Conservation (phyloP, 148 eudicot genomes). For the Spergularia bocconei region DNA sequence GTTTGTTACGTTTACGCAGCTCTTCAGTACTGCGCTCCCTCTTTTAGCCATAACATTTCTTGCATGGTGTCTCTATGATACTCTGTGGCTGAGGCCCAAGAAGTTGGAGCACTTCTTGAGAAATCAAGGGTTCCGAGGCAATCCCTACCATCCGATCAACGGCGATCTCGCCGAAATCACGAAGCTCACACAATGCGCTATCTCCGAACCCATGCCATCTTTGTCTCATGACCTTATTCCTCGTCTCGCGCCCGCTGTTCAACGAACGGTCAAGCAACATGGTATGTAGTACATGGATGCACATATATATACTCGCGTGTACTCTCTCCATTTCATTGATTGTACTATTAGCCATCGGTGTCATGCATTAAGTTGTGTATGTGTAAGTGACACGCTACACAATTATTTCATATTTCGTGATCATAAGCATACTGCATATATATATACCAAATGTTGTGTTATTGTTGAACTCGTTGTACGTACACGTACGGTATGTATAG, state of each 20-base stretch:
- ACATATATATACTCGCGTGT: background rate
- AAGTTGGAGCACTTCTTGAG: slow-evolving; percentile 15
- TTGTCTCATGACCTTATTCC: slow-evolving; percentile 19
- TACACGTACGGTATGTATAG: background rate
- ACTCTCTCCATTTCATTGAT: background rate
- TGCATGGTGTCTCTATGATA: background rate
- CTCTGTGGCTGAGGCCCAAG: slow-evolving; percentile 20
- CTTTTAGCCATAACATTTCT: background rate
- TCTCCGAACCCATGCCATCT: slow-evolving; percentile 12
- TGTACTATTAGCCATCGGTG: too few relatives aligned
- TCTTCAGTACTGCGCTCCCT: background rate
- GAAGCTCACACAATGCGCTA: background rate
- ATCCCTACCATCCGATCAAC: slow-evolving; percentile 10
- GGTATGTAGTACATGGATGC: background rate
- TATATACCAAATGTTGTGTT: background rate
- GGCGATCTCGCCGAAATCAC: slow-evolving; percentile 17
- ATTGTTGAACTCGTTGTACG: background rate
- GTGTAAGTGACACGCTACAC: too few relatives aligned
- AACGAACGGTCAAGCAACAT: background rate
- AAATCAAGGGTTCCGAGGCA: slow-evolving; percentile 22
- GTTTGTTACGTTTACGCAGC: background rate
- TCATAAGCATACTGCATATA: background rate
- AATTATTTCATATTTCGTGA: background rate
- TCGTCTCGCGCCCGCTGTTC: slow-evolving; percentile 9
- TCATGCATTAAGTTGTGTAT: too few relatives aligned